These are phyloP conservation scores for Fusarium torulosum DNA, from an alignment of 2,329 filamentous ascomycete genomes.

Conservation along the genomic window DNA sequence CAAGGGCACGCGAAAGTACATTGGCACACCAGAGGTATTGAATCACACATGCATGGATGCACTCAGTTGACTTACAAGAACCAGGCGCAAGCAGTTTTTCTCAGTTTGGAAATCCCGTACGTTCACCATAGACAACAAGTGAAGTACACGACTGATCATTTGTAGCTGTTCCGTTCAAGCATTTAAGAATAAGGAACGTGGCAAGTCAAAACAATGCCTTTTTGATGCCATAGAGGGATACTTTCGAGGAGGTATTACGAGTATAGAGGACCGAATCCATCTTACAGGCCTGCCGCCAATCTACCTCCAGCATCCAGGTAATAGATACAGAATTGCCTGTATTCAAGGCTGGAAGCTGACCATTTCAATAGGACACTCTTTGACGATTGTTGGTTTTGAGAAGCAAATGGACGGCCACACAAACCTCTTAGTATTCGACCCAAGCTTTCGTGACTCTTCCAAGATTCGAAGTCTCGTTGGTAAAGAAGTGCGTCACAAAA, in stretches of 20 bases:
- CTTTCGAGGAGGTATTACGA: conserved; percentile 68
- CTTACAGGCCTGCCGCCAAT: conserved; percentile 82
- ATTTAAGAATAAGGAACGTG: conserved; percentile 63
- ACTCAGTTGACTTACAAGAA: not conserved
- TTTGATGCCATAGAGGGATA: conserved; percentile 78
- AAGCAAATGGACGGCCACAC: conserved; percentile 70
- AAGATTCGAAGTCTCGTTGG: conserved; percentile 71
- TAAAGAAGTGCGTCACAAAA: conserved; percentile 58
- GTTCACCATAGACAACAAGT: conserved; percentile 41
- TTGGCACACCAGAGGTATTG: conserved; percentile 87
- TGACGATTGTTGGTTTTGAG: conserved; percentile 91
- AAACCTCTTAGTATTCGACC: conserved; percentile 89
- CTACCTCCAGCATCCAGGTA: conserved; percentile 87
- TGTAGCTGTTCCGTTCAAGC: conserved; percentile 72
- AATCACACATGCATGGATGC: not conserved
- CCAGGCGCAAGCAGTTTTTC: conserved; percentile 83
- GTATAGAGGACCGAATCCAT: conserved; percentile 68
- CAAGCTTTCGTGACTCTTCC: conserved; percentile 79
- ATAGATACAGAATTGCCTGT: conserved; percentile 9
- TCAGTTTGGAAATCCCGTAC: conserved; percentile 75
- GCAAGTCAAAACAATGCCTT: conserved; percentile 66
- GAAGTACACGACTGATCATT: conserved; percentile 1
- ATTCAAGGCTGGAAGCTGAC: conserved; percentile 1
- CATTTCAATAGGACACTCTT: conserved; percentile 76
- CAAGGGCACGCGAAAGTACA: conserved; percentile 90